These are phyloP conservation scores for Hemileccinum impolitum DNA, from an alignment of 768 basidiomycete species.

Conservation along the genomic window DNA sequence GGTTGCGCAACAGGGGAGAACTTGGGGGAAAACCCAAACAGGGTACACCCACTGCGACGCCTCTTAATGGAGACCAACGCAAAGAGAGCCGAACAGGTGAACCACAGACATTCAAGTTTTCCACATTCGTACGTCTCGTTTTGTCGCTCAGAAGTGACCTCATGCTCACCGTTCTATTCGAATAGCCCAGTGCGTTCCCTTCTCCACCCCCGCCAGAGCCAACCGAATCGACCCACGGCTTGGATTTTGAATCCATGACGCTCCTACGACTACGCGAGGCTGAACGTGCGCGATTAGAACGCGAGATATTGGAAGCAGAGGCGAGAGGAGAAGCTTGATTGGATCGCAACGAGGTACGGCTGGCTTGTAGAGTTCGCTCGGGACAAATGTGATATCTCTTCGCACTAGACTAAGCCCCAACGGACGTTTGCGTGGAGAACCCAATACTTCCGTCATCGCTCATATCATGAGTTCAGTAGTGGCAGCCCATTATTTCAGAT, in stretches of 20 bases:
- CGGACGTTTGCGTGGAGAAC: neutral
- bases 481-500: neutral
- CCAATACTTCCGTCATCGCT: neutral
- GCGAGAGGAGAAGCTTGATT: slow-evolving; percentile 29
- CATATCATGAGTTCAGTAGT: neutral
- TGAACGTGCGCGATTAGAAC: slow-evolving; percentile 71
- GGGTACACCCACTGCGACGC: slow-evolving; percentile 15
- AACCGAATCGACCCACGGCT: slow-evolving; percentile 33
- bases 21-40: slow-evolving; percentile 34
- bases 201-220: slow-evolving; percentile 15
- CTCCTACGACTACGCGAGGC: slow-evolving; percentile 80
- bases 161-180: slow-evolving; percentile 2
- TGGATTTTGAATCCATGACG: slow-evolving; percentile 80
- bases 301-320: slow-evolving; percentile 72
- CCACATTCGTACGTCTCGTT: slow-evolving; percentile 30
- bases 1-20: slow-evolving; percentile 72
- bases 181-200: slow-evolving; percentile 21
- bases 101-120: slow-evolving; percentile 39
- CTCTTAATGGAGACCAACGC: slow-evolving; percentile 14
- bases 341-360: slow-evolving; percentile 11
- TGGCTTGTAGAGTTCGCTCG: slow-evolving; percentile 5
- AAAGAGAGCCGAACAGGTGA: neutral
- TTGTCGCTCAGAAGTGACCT: neutral
- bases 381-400: slow-evolving; percentile 7
- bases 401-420: neutral